These are phyloP conservation scores for Aristolochia fimbriata DNA, from an alignment of 164 flowering plant genomes.

Conservation along the genomic window DNA sequence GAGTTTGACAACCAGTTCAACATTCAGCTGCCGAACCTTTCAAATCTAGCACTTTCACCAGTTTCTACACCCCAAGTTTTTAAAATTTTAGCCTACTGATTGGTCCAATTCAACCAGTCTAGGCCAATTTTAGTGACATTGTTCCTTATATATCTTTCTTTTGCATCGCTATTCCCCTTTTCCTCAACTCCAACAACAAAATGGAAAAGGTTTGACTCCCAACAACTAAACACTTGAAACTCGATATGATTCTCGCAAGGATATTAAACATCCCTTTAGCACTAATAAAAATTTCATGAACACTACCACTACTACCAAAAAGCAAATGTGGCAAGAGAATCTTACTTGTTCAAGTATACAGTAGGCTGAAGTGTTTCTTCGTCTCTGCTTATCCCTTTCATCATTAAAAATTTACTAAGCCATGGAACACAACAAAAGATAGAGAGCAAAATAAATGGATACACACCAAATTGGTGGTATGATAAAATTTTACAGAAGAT, in stretches of 20 bases:
- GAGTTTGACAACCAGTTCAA: too few relatives aligned
- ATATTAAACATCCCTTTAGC: not conserved
- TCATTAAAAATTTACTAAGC: constrained; percentile 3
- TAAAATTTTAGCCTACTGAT: too few relatives aligned
- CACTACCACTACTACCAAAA: not conserved
- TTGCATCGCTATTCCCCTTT: too few relatives aligned
- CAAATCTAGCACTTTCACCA: too few relatives aligned
- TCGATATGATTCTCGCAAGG: too few relatives aligned
- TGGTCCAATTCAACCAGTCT: too few relatives aligned
- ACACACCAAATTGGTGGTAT: too few relatives aligned
- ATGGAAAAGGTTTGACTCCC: not conserved
- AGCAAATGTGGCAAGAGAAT: not conserved
- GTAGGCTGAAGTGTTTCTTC: constrained; percentile 87
- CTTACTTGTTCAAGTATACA: constrained; percentile 89
- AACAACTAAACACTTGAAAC: too few relatives aligned
- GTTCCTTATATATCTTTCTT: too few relatives aligned
- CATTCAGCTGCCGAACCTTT: too few relatives aligned
- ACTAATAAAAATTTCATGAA: not conserved
- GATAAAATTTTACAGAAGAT: not conserved
- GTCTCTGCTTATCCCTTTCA: constrained; percentile 61
- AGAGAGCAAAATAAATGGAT: not conserved
- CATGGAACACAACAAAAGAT: not conserved
- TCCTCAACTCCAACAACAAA: not conserved
- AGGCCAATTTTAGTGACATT: too few relatives aligned
- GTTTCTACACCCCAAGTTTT: too few relatives aligned